These are phyloP conservation scores for Suillus decipiens DNA, from an alignment of 768 basidiomycete genomes.

Conservation along the genomic window DNA sequence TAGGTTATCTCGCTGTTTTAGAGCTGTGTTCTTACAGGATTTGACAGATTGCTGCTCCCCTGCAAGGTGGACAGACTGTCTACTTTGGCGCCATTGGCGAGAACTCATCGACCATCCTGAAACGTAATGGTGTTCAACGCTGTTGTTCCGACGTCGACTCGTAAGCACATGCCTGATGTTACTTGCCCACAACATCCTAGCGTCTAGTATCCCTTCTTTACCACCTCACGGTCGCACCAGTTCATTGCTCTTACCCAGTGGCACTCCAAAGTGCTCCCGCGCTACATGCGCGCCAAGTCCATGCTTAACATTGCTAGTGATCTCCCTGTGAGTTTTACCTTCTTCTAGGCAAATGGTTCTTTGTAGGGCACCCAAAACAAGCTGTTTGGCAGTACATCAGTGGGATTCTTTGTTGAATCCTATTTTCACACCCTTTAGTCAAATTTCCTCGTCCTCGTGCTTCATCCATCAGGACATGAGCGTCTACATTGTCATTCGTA, in stretches of 20 bases:
- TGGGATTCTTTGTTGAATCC: not conserved
- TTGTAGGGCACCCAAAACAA: constrained; percentile 43
- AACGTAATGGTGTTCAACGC: constrained; percentile 7
- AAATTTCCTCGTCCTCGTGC: constrained; percentile 56
- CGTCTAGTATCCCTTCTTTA: constrained; percentile 29
- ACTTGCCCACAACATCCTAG: constrained; percentile 24
- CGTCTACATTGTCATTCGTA: constrained; percentile 57
- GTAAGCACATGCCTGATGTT: constrained; percentile 41
- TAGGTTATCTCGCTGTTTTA: not conserved
- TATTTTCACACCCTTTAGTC: constrained; percentile 32
- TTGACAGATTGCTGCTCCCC: constrained; percentile 48
- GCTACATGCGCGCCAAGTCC: constrained; percentile 40
- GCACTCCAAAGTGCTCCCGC: constrained; percentile 30
- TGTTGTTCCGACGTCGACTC: constrained; percentile 3
- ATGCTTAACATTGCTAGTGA: constrained; percentile 34
- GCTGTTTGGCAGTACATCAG: constrained; percentile 33
- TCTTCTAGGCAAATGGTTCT: constrained; percentile 37
- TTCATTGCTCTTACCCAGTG: constrained; percentile 29
- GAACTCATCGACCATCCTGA: not conserved
- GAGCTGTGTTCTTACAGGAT: constrained; percentile 41
- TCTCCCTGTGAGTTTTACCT: constrained; percentile 43
- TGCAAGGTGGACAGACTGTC: constrained; percentile 53
- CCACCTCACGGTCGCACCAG: constrained; percentile 38
- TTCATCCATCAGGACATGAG: constrained; percentile 68
- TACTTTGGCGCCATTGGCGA: constrained; percentile 51